Evolutionary conservation across 139 green algal species (phyloP).

Genomic region (Closterium sp.): DNA sequence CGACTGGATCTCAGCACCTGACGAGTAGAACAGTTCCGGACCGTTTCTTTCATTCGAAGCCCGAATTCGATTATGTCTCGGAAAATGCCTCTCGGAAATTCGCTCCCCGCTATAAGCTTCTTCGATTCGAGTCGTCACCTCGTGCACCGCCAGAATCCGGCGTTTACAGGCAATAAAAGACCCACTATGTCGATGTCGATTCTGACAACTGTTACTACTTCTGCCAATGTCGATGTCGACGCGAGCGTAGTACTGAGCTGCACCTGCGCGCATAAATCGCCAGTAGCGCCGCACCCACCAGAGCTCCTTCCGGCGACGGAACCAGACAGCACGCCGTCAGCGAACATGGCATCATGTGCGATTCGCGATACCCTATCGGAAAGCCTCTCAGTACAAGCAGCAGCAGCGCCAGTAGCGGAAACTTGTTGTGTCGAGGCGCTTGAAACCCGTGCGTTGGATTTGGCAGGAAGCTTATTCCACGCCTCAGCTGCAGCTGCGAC

Average conservation of each 20-base stretch:
- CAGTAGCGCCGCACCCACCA: not conserved
- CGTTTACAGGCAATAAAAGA: too few species aligned
- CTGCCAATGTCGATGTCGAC: too few species aligned
- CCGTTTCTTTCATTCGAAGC: not conserved
- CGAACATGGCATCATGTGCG: not conserved
- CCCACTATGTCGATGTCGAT: not conserved
- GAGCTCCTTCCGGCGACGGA: not conserved
- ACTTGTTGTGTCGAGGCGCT: not conserved
- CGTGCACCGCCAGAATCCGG: too few species aligned
- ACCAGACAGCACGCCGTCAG: not conserved
- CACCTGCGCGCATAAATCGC: not conserved
- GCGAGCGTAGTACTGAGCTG: not conserved
- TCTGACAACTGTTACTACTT: not conserved
- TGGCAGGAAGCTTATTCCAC: not conserved
- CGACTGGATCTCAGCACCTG: not conserved
- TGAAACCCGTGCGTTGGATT: not conserved
- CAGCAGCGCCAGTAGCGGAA: too few species aligned
- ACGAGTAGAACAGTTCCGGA: not conserved
- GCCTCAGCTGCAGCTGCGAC: not conserved
- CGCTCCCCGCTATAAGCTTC: not conserved
- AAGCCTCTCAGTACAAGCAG: not conserved
- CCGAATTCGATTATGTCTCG: too few species aligned
- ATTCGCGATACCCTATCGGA: not conserved
- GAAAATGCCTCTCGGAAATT: not conserved
- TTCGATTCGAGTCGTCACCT: not conserved